phyloP scores from a whole-genome alignment of 305 asterid species.

The Lippia alba region DNA sequence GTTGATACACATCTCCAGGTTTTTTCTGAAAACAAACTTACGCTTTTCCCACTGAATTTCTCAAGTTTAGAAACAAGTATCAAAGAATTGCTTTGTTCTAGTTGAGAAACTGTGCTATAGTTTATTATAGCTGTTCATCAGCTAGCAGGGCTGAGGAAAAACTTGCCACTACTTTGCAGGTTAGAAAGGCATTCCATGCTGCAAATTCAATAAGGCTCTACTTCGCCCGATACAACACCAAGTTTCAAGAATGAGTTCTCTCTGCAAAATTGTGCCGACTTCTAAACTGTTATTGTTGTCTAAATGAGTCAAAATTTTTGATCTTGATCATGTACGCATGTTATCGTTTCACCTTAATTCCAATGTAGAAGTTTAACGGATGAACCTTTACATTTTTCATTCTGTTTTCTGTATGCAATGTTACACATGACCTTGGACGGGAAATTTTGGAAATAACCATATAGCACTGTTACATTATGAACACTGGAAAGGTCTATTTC shows the following conservation, averaged over 20 bases:
- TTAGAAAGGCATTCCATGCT: conserved; percentile 16
- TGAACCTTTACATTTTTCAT: too few species aligned
- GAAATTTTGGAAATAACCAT: neutral
- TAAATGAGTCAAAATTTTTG: neutral
- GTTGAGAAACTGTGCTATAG: too few species aligned
- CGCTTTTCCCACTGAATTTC: too few species aligned
- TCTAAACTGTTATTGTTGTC: neutral
- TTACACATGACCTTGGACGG: neutral
- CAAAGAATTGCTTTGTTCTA: neutral
- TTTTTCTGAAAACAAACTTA: too few species aligned
- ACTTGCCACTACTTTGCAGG: conserved; percentile 32
- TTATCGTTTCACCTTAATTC: too few species aligned
- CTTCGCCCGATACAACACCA: conserved; percentile 11
- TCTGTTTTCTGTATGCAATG: too few species aligned
- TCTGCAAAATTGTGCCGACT: neutral
- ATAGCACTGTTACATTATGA: neutral
- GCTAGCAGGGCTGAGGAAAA: neutral
- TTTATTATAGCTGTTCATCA: neutral
- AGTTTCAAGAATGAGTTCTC: conserved; percentile 13
- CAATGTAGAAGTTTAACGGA: neutral
- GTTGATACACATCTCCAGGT: too few species aligned
- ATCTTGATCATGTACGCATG: conserved; percentile 8
- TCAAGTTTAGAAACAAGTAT: neutral
- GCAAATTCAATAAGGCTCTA: conserved; percentile 33
- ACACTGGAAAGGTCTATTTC: neutral